Conservation (phyloP, 2,329 filamentous ascomycete genomes). For the Penicillium sp. region DNA sequence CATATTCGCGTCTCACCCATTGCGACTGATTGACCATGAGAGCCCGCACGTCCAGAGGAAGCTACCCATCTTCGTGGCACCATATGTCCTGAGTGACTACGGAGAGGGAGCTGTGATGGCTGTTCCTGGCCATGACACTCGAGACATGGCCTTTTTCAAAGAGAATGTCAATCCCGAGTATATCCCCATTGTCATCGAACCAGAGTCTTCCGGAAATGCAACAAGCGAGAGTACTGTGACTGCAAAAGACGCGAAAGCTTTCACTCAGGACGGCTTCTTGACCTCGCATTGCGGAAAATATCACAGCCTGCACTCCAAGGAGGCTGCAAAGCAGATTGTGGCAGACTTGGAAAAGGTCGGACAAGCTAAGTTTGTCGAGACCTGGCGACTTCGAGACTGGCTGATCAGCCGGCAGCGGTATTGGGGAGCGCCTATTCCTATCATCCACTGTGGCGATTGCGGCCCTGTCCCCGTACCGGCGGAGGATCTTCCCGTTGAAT, state of each 20-base stretch:
- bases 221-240: slow-evolving; percentile 22
- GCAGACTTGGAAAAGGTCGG: slow-evolving; percentile 50
- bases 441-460: slow-evolving; percentile 76
- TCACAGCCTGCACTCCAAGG: slow-evolving; percentile 62
- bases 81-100: slow-evolving; percentile 83
- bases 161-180: slow-evolving; percentile 64
- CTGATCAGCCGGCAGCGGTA: slow-evolving; percentile 89
- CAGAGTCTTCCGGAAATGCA: slow-evolving; percentile 38
- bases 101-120: slow-evolving; percentile 91
- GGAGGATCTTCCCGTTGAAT: slow-evolving; percentile 71
- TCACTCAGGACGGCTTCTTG: slow-evolving; percentile 67
- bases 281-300: slow-evolving; percentile 67
- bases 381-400: slow-evolving; percentile 86
- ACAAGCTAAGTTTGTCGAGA: slow-evolving; percentile 65
- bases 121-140: slow-evolving; percentile 78
- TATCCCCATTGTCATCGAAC: slow-evolving; percentile 63
- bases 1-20: slow-evolving; percentile 65
- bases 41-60: slow-evolving; percentile 39
- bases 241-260: slow-evolving; percentile 55
- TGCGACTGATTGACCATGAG: slow-evolving; percentile 58
- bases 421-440: slow-evolving; percentile 89
- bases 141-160: slow-evolving; percentile 80
- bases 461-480: slow-evolving; percentile 77
- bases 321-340: slow-evolving; percentile 65
- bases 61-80: slow-evolving; percentile 76